Evolutionary conservation across 2,329 filamentous ascomycete genomes (phyloP), one percentile per base, ranked within the genome.

Genomic region (Domatiomyces globalis): DNA sequence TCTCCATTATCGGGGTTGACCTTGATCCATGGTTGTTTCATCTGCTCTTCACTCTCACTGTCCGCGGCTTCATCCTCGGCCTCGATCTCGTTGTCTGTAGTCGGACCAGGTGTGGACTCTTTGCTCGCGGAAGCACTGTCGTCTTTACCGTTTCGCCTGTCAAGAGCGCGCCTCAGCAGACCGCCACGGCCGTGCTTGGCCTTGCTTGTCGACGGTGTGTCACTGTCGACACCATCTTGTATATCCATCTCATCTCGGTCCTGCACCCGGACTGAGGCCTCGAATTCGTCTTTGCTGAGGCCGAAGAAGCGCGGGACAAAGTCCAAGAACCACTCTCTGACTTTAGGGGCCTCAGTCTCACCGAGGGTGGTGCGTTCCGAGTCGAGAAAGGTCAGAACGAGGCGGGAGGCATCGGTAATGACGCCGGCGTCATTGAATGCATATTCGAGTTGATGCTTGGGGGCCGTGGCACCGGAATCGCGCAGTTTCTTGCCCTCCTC

Each of bases 401-500:
- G 58, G 50, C 73, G 71, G 25, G 70, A 69, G 20, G 71, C 68
- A 58, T 76, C 73, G 47, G 73, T 62, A 22, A 87, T 70, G 10
- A 87, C 78, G 46, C 81, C 80, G 57, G 80, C 77, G 61, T 89
- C 85, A 27, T 76, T 71, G 61, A 95, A 87, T 17, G 76, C 73
- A 70, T 84, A 90, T 45, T 80, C 73, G 64, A 87, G 85, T 66
- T 95, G 90, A 63, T 84, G 79, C 46, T 78, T 79, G 15, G 79
- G 74, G 5, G 79, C 73, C 54, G 78, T 78, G 59, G 80, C 66
- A 46, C 75, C 72, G 46, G 80, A 74, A 57, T 76, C 78, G 55
- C 83, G 79, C 59, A 82, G 73, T 49, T 85, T 85, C 63, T 85
- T 83, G 65, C 90, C 85, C 67, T 95, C 89, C 65, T 96, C 89